These are phyloP conservation scores for Crepidotus variabilis DNA, from an alignment of 768 basidiomycete species.

Conservation along the genomic window DNA sequence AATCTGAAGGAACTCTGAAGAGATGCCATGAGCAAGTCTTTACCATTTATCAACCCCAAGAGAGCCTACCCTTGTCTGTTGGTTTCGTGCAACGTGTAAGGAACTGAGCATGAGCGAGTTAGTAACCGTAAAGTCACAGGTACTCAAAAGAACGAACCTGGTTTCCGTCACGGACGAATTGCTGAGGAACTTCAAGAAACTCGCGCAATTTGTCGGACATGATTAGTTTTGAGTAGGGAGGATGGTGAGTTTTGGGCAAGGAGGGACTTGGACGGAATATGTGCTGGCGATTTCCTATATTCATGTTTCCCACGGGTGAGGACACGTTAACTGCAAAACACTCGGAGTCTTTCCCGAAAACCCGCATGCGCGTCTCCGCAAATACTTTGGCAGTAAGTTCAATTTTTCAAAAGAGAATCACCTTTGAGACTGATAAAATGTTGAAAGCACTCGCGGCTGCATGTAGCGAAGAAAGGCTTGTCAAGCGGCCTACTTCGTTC, in stretches of 20 bases:
- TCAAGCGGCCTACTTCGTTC: slow-evolving; percentile 23
- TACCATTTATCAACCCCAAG: not conserved
- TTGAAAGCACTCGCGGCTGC: slow-evolving; percentile 43
- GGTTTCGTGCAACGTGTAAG: slow-evolving; percentile 97
- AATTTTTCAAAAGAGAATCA: slow-evolving; percentile 12
- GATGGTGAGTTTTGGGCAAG: slow-evolving; percentile 9
- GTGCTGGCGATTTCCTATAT: slow-evolving; percentile 28
- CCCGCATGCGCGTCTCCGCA: not conserved
- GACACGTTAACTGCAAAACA: slow-evolving; percentile 24
- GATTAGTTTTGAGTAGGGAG: slow-evolving; percentile 11
- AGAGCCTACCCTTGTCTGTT: slow-evolving; percentile 75
- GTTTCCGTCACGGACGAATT: slow-evolving; percentile 90
- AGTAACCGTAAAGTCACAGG: slow-evolving; percentile 1
- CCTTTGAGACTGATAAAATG: not conserved
- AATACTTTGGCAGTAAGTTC: slow-evolving; percentile 5
- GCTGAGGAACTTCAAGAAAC: slow-evolving; percentile 86
- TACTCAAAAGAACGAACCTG: slow-evolving; percentile 56
- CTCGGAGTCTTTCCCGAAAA: not conserved
- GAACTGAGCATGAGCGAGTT: slow-evolving; percentile 56
- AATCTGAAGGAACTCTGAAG: slow-evolving; percentile 90
- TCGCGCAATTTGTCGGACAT: slow-evolving; percentile 94
- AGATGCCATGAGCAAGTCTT: not conserved
- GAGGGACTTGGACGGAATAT: slow-evolving; percentile 14
- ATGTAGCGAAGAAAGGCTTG: slow-evolving; percentile 52
- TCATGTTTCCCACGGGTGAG: slow-evolving; percentile 28